Evolutionary conservation across 139 green algal species (phyloP).

Genomic region (Edaphochlamys debaryana): DNA sequence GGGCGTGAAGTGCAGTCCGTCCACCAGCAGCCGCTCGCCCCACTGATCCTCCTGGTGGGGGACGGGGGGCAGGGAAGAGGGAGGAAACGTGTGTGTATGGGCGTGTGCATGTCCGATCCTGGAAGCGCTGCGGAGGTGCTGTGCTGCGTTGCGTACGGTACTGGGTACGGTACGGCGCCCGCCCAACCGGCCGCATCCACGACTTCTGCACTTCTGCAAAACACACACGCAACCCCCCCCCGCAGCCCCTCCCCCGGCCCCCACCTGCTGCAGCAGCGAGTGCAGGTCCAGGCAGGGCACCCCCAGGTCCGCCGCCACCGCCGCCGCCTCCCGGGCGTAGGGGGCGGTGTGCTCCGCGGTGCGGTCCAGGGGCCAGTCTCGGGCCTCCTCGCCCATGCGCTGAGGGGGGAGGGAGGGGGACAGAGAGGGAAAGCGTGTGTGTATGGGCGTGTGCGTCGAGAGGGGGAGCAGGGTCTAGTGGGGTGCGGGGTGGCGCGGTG

Average conservation of each 20-base stretch:
- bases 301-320: conserved; percentile 52
- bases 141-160: too few species aligned
- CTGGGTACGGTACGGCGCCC: too few species aligned
- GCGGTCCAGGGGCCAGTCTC: conserved; percentile 49
- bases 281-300: conserved; percentile 81
- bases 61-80: neutral
- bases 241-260: conserved; percentile 30
- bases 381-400: conserved; percentile 33
- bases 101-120: too few species aligned
- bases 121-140: too few species aligned
- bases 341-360: conserved; percentile 40
- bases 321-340: conserved; percentile 69
- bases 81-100: neutral
- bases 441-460: too few species aligned
- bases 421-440: neutral
- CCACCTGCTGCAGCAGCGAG: conserved; percentile 59
- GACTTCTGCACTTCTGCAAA: too few species aligned
- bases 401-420: conserved; percentile 5
- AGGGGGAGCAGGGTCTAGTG: too few species aligned
- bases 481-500: neutral
- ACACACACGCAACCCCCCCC: too few species aligned
- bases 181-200: too few species aligned
- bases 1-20: conserved; percentile 82
- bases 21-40: conserved; percentile 53
- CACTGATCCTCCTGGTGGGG: conserved; percentile 33